A percentile compares a stretch with the other conserved stretches of the same genome.
Evolutionary conservation across 2,329 filamentous ascomycete genomes (phyloP).

Genomic region (Fusarium buxicola): DNA sequence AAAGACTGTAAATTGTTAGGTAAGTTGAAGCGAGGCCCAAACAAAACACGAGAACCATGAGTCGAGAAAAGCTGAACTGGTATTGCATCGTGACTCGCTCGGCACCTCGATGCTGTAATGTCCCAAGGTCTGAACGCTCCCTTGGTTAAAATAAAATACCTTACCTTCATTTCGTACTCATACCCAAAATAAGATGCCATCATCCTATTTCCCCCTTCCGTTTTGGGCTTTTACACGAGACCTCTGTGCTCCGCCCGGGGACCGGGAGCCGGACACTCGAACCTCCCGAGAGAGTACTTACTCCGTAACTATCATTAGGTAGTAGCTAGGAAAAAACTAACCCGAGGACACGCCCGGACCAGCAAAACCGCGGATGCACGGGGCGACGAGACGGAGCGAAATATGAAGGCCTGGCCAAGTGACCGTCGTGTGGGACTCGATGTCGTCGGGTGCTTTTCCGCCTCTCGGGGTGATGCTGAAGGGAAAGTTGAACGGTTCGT

Average conservation of each 20-base stretch:
- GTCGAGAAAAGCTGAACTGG: constrained; percentile 19
- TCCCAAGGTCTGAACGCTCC: constrained; percentile 1
- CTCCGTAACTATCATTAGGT: neutral
- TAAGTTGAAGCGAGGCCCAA: neutral
- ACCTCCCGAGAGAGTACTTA: constrained; percentile 20
- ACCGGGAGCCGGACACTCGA: constrained; percentile 17
- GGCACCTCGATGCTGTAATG: constrained; percentile 7
- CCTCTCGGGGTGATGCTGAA: constrained; percentile 24
- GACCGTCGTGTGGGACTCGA: constrained; percentile 19
- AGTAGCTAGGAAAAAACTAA: constrained; percentile 9
- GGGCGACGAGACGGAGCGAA: constrained; percentile 9
- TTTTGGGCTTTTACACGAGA: constrained; percentile 25
- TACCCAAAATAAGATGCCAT: constrained; percentile 12
- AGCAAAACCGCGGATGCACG: constrained; percentile 13
- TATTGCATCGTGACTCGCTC: constrained; percentile 26
- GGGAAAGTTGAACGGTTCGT: constrained; percentile 9
- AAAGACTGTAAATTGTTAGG: neutral
- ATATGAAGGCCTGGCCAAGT: constrained; percentile 8
- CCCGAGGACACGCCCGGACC: constrained; percentile 19
- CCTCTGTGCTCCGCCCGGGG: constrained; percentile 20
- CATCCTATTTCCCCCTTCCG: constrained; percentile 8
- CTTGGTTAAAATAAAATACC: constrained; percentile 9
- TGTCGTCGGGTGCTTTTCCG: constrained; percentile 29
- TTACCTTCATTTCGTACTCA: constrained; percentile 1
- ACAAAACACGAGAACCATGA: constrained; percentile 1